Conservation (phyloP, 1,284 basidiomycete genomes). For the Mycosarcoma mackinlayi region DNA sequence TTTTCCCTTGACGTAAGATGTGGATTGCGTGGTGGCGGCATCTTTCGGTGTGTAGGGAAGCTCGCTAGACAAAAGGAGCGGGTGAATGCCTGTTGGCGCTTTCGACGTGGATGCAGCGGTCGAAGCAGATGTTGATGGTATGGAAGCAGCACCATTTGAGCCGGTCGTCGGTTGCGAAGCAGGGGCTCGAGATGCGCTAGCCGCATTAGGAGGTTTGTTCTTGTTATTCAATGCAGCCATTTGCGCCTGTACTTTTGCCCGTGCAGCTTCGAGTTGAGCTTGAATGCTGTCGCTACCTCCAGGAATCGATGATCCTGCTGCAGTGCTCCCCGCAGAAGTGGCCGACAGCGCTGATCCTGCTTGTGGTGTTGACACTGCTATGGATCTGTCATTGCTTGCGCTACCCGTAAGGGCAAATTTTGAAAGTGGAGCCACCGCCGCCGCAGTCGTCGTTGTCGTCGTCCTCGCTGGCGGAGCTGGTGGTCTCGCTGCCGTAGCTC, state of each 20-base stretch:
- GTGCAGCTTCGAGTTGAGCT: slow-evolving; percentile 55
- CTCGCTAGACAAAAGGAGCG: slow-evolving; percentile 44
- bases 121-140: background rate
- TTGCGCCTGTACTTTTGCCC: slow-evolving; percentile 47
- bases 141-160: background rate
- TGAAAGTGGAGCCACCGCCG: slow-evolving; percentile 1
- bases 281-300: slow-evolving; percentile 27
- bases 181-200: background rate
- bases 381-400: background rate
- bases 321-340: background rate
- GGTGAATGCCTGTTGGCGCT: slow-evolving; percentile 58
- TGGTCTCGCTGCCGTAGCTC: background rate
- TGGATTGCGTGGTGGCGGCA: background rate
- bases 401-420: slow-evolving; percentile 4
- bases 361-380: background rate
- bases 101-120: too few species aligned
- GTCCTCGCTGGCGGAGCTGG: background rate
- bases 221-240: slow-evolving; percentile 30
- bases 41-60: slow-evolving; percentile 13
- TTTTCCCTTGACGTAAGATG: slow-evolving; percentile 19
- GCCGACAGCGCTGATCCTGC: background rate
- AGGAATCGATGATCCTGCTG: slow-evolving; percentile 2
- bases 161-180: slow-evolving; percentile 2
- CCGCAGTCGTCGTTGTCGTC: background rate
- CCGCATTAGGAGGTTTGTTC: background rate